Base-by-base conservation (phyloP, 2,329 filamentous ascomycete genomes). In the Zopfia rhizophila region DNA sequence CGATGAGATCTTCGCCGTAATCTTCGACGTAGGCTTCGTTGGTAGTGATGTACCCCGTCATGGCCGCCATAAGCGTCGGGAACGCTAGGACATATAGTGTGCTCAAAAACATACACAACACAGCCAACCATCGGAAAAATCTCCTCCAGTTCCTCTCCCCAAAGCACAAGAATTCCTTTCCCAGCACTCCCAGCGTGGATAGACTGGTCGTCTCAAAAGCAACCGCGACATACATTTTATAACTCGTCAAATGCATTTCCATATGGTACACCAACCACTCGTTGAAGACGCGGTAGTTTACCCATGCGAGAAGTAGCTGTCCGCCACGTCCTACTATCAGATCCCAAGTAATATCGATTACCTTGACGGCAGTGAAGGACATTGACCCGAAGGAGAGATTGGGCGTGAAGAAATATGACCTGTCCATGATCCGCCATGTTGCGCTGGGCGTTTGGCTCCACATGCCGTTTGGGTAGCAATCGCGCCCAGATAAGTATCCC, bases 311-410 rank as follows among this genome's bases (percentile, higher is more conserved):
- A 2, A 69, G 31, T 7, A 69, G 36, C 40, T 73, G 72, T 2
- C 61, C 65, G 2, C 70, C 70, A 38, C 71, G 49, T 19, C 69
- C 70, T 16, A 73, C 39, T 2, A 65, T 29, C n/a, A 73, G 55
- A 49, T 74, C 70, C 70, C 71, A 73, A 7, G 61, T 47, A 14
- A 72, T 59, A 33, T 73, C 69, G 22, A 74, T 65, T 13, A 72
- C 53, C 31, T 73, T 73, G 36, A 65, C 72, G 29, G 63, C 55
- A 2, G 66, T 65, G 38, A 73, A 73, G 0, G 61, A 61, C 48
- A 69, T 65, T 3, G 41, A 30, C n/a, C 65, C 68, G 17, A 68
- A 66, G 19, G 53, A 56, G 1, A 68, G 46, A 18, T 69, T 67
- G 2, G 63, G 66, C 18, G 62, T 68, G 46, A 68, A 67, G 40